A percentile compares a stretch with the other conserved stretches of the same genome.
Evolutionary conservation across 169 alveolate species (phyloP).

Genomic region (Miamiensis avidus): DNA sequence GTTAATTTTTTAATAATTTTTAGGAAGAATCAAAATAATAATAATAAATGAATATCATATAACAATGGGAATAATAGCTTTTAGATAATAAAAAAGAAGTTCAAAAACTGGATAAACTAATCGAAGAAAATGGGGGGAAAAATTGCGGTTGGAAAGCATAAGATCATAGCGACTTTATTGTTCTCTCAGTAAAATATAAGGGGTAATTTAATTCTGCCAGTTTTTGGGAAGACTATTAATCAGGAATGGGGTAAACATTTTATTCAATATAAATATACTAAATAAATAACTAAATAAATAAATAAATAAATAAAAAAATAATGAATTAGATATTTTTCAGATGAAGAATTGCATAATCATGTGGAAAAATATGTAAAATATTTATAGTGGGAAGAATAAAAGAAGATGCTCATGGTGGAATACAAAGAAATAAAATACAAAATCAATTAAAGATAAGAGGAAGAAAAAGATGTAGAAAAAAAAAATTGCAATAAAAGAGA

Average conservation of each 20-base stretch:
- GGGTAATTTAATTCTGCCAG: neutral
- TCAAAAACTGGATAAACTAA: neutral
- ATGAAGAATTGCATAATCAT: neutral
- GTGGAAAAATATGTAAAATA: neutral
- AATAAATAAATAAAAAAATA: no score
- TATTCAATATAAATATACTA: no score
- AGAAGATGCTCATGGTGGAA: neutral
- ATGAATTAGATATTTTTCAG: neutral
- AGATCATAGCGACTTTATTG: neutral
- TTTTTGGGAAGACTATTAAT: neutral
- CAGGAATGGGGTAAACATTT: neutral
- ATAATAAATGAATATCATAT: no score
- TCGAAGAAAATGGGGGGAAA: neutral
- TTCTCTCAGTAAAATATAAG: neutral
- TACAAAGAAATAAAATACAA: neutral
- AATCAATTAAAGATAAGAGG: neutral
- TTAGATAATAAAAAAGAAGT: no score
- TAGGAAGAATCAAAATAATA: no score
- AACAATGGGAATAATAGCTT: no score
- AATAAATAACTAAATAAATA: neutral
- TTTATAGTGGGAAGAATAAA: neutral
- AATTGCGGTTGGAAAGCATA: neutral
- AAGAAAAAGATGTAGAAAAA: neutral
- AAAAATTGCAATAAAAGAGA: no score
- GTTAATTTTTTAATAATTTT: no score